Conservation (phyloP, 2,329 filamentous ascomycete species). For the Colletotrichum sansevieriae region DNA sequence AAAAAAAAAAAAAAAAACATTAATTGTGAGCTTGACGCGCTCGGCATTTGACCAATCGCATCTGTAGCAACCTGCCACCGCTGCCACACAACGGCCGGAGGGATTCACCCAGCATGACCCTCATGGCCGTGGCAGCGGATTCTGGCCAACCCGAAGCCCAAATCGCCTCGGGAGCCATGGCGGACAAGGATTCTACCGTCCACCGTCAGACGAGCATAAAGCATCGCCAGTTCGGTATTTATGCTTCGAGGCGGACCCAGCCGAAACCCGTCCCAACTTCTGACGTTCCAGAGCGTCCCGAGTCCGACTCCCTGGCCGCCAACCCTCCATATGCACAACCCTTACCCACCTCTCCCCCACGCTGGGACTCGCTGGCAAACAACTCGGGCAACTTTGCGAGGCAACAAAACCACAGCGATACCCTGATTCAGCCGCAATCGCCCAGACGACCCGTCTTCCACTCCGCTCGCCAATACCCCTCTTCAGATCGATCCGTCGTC, state of each 20-base stretch:
- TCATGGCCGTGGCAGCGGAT: constrained; percentile 43
- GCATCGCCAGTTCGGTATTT: constrained; percentile 43
- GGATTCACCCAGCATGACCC: constrained; percentile 38
- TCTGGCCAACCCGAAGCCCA: constrained; percentile 36
- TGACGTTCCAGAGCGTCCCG: constrained; percentile 39
- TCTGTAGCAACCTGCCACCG: constrained; percentile 23
- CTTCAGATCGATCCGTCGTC: constrained; percentile 49
- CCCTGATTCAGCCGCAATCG: constrained; percentile 28
- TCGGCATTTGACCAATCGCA: constrained; percentile 7
- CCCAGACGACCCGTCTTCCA: constrained; percentile 46
- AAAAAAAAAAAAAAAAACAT: constrained; percentile 1
- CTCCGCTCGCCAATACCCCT: constrained; percentile 48
- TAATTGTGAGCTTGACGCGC: constrained; percentile 7
- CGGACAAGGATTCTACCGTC: constrained; percentile 35
- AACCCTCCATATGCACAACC: constrained; percentile 49
- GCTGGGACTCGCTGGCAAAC: constrained; percentile 61
- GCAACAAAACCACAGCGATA: constrained; percentile 32
- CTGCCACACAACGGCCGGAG: constrained; percentile 40
- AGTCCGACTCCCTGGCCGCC: constrained; percentile 41
- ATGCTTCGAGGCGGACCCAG: constrained; percentile 41
- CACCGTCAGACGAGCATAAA: constrained; percentile 38
- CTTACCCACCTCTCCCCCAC: constrained; percentile 52
- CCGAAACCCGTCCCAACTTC: constrained; percentile 40
- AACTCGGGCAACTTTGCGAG: constrained; percentile 39
- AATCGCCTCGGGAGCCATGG: constrained; percentile 24